Conservation (phyloP, 495 filamentous ascomycete species). For the Xylaria nigripes region DNA sequence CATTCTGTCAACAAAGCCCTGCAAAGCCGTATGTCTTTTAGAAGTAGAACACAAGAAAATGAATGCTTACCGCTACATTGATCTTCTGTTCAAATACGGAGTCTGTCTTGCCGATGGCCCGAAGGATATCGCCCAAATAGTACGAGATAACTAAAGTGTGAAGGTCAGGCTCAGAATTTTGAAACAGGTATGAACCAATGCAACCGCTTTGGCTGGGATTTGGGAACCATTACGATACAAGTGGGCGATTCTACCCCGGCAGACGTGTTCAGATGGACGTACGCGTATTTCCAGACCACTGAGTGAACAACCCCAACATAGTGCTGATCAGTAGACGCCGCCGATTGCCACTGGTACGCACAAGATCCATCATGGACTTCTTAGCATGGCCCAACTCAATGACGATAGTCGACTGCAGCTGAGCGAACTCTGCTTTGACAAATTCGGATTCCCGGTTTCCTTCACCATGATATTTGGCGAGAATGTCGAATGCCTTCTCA, state of each 20-base stretch:
- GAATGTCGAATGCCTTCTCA: conserved; percentile 46
- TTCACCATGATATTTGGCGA: conserved; percentile 52
- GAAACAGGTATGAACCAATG: not conserved
- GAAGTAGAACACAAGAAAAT: not conserved
- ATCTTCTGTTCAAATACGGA: conserved; percentile 44
- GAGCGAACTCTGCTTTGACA: conserved; percentile 43
- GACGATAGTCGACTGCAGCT: conserved; percentile 46
- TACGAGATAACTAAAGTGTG: conserved; percentile 37
- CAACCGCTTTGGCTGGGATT: not conserved
- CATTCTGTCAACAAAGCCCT: conserved; percentile 8
- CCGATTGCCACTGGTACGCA: conserved; percentile 37
- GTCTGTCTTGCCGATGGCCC: conserved; percentile 43
- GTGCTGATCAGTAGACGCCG: conserved; percentile 43
- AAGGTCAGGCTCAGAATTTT: not conserved
- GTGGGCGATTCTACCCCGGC: not conserved
- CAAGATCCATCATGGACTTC: conserved; percentile 42
- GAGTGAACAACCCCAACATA: conserved; percentile 48
- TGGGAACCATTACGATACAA: not conserved
- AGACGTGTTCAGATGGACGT: not conserved
- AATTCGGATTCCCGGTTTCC: conserved; percentile 42
- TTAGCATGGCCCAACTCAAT: conserved; percentile 41
- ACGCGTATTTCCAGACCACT: conserved; percentile 42
- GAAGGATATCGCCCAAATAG: conserved; percentile 46
- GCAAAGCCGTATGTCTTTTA: not conserved
- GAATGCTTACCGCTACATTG: conserved; percentile 40